Evolutionary conservation across 192 early-diverging fungal genomes (phyloP), one percentile per base, ranked within the genome.

Genomic region (Cladochytrium replicatum): DNA sequence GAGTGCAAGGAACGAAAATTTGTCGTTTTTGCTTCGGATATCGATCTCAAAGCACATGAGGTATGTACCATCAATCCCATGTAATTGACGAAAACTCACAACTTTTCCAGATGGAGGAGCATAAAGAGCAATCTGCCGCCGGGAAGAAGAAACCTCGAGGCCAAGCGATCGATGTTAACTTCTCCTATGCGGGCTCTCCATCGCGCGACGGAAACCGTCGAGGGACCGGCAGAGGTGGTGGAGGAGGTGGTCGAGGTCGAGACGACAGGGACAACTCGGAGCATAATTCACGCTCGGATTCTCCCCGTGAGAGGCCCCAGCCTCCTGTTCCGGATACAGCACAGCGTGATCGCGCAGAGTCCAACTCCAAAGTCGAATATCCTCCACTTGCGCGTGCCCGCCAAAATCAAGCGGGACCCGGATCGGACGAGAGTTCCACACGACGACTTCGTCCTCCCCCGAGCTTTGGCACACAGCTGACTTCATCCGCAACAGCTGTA

Each of bases 1-100:
- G 73, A 82, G 28, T 98, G 94, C 58, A 52, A 92, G 31, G 91
- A 91, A 32, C 80, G 84, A 54, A 98, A 95, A 72, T 97, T 98
- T 77, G 79, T 95, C 30, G 94, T 97, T 1, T 98, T 98, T 74
- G 81, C 74, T 26, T 77, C 83, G 8, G 85, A 95, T 11, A 77
- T 98, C 47, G 94, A 98, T 58, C 59, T 98, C 27, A 86, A 86
- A 49, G 84, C 78, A 4, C 94, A 98, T 56, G 83, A 90, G 48
- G 85, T 90, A 37, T 52, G 57, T n/a, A n/a, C n/a, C n/a, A n/a
- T n/a, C n/a, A n/a, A n/a, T n/a, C n/a, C n/a, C n/a, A n/a, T n/a
- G n/a, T n/a, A n/a, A n/a, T n/a, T n/a, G n/a, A n/a, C n/a, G n/a
- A n/a, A n/a, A n/a, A n/a, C n/a, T n/a, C n/a, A n/a, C n/a, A n/a